Percentiles rank a stretch among this genome's conserved stretches.
phyloP scores from a whole-genome alignment of 2,329 filamentous ascomycete species.

The Paecilomyces dactylethromorphus region DNA sequence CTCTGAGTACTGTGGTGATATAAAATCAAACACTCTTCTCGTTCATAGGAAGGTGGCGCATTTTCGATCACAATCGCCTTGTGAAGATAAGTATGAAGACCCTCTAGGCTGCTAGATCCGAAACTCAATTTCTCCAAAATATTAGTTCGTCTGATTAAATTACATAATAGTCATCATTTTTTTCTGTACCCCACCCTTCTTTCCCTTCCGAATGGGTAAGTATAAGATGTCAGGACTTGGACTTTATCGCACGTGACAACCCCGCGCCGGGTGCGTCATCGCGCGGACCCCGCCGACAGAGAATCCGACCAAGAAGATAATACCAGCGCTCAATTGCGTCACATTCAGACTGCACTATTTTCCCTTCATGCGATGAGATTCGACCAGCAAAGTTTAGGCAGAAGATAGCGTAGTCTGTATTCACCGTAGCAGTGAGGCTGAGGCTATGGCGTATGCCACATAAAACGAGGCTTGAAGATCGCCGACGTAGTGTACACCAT shows the following conservation, averaged over 20 bases:
- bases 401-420: background rate
- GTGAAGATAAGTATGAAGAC: no score
- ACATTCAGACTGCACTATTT: background rate
- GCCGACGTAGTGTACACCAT: background rate
- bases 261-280: background rate
- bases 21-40: no score
- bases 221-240: background rate
- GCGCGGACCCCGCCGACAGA: background rate
- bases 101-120: no score
- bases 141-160: no score
- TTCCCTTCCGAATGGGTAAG: background rate
- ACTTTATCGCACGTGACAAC: background rate
- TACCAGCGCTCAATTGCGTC: background rate
- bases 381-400: background rate
- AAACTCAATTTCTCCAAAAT: no score
- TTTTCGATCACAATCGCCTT: no score
- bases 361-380: background rate
- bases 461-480: background rate
- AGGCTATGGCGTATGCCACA: background rate
- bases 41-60: no score
- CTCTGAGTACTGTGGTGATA: no score
- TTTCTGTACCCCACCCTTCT: background rate
- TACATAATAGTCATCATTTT: no score
- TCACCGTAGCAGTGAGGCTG: background rate
- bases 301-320: background rate